Evolutionary conservation across 2,329 filamentous ascomycete species (phyloP).

Genomic region (Colletotrichum sp.): DNA sequence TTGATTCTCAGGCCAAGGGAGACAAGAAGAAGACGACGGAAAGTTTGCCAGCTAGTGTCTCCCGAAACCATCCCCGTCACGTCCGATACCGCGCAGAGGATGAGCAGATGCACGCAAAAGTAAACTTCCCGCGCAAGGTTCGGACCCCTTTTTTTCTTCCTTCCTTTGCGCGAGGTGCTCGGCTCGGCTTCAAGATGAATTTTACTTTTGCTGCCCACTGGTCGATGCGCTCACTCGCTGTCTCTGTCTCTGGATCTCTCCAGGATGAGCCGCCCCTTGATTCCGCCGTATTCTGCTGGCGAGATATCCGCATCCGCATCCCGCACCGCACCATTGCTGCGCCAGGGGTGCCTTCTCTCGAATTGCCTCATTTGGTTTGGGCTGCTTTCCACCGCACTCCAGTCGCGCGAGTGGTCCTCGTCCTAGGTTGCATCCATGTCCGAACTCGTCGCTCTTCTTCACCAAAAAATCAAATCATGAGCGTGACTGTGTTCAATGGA

Average conservation of each 20-base stretch:
- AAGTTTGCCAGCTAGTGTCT: neutral
- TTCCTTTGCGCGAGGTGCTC: neutral
- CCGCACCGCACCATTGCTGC: neutral
- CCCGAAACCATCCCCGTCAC: neutral
- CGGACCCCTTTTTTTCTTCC: neutral
- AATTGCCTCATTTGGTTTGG: constrained; percentile 18
- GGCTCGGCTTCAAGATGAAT: neutral
- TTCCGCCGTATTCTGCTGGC: neutral
- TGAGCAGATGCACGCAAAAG: neutral
- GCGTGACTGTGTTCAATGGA: neutral
- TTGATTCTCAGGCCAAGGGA: neutral
- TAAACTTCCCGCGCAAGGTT: neutral
- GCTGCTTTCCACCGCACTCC: neutral
- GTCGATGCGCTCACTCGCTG: neutral
- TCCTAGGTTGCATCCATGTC: neutral
- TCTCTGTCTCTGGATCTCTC: neutral
- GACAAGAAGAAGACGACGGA: neutral
- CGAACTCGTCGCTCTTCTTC: neutral
- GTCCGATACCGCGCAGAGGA: neutral
- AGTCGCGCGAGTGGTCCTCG: neutral
- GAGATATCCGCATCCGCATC: neutral
- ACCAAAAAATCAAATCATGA: neutral
- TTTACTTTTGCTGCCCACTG: neutral
- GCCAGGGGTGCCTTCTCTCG: neutral
- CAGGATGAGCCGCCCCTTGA: neutral